Evolutionary conservation across 768 basidiomycete species (phyloP).

Genomic region (Lactifluus hygrophoroides): DNA sequence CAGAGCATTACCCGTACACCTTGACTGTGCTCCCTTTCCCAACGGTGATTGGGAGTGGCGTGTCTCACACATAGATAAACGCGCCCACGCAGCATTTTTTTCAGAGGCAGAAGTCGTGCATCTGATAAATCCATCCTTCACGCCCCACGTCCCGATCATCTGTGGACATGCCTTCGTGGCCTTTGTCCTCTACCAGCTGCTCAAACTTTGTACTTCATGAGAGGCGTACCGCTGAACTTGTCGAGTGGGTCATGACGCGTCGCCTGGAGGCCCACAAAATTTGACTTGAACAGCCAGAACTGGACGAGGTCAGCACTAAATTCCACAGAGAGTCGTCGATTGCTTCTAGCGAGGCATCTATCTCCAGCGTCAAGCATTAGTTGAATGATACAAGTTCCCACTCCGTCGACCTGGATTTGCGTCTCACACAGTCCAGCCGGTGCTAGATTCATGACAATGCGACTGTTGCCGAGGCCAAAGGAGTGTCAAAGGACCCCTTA

Average conservation of each 20-base stretch:
- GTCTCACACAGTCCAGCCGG: conserved; percentile 26
- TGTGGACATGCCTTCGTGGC: conserved; percentile 21
- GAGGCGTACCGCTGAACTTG: conserved; percentile 29
- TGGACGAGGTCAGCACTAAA: conserved; percentile 39
- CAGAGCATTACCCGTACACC: too few relatives aligned
- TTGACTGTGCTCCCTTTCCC: too few relatives aligned
- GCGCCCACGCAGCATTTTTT: too few relatives aligned
- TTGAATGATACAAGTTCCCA: conserved; percentile 31
- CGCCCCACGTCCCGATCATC: conserved; percentile 13
- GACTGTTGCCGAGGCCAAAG: conserved; percentile 37
- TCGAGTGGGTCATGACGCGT: conserved; percentile 28
- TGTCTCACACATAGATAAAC: too few relatives aligned
- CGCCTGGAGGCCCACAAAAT: conserved; percentile 27
- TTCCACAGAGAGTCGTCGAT: conserved; percentile 31
- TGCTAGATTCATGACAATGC: conserved; percentile 37
- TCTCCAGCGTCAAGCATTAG: conserved; percentile 35
- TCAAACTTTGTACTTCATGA: conserved; percentile 31
- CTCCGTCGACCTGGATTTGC: conserved; percentile 28
- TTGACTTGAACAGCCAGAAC: conserved; percentile 38
- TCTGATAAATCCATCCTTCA: not conserved
- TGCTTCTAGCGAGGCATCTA: conserved; percentile 32
- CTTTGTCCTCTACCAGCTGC: conserved; percentile 14
- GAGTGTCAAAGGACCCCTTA: too few relatives aligned
- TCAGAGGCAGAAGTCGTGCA: too few relatives aligned
- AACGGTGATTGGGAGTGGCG: too few relatives aligned